Percentiles rank a stretch among this genome's conserved stretches.
These are phyloP conservation scores for Malus fusca DNA, from an alignment of 306 rosid genomes.

Conservation along the genomic window DNA sequence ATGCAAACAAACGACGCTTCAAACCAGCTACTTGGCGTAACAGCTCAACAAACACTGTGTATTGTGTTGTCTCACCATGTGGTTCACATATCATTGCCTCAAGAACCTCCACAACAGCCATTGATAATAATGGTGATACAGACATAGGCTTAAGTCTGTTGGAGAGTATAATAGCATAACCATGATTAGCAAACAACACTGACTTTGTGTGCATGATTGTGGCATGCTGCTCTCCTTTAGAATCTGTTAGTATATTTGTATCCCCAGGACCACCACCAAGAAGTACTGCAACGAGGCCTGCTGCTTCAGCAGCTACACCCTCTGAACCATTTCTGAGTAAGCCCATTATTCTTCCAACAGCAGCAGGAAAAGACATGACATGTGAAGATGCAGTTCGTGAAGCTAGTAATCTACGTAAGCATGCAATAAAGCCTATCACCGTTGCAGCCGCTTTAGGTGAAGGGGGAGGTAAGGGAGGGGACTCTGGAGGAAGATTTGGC, in stretches of 20 bases:
- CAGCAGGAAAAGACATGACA: slow-evolving; percentile 98
- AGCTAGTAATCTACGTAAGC: slow-evolving; percentile 84
- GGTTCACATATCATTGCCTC: slow-evolving; percentile 99
- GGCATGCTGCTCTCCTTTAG: slow-evolving; percentile 97
- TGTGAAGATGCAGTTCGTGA: slow-evolving; percentile 93
- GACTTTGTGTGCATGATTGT: slow-evolving; percentile 95
- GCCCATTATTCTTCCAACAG: slow-evolving; percentile 99
- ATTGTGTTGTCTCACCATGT: slow-evolving; percentile 94
- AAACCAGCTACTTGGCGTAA: slow-evolving; percentile 98
- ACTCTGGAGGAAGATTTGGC: slow-evolving; percentile 96
- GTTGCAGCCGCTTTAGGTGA: slow-evolving; percentile 99
- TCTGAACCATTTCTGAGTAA: slow-evolving; percentile 96
- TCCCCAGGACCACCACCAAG: slow-evolving; percentile 97
- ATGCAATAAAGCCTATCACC: slow-evolving; percentile 87
- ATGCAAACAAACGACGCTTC: slow-evolving; percentile 92
- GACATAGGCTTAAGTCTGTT: slow-evolving; percentile 92
- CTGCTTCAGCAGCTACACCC: slow-evolving; percentile 97
- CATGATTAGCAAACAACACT: slow-evolving; percentile 79
- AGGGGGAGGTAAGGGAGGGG: slow-evolving; percentile 98
- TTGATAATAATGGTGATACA: slow-evolving; percentile 84
- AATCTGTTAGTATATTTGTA: slow-evolving; percentile 53
- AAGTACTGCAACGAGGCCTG: slow-evolving; percentile 86
- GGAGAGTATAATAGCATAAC: slow-evolving; percentile 68
- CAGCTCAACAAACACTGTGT: slow-evolving; percentile 85
- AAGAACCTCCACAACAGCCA: slow-evolving; percentile 95